These are phyloP conservation scores for Arachis monticola DNA, from an alignment of 331 rosid species.

Conservation along the genomic window DNA sequence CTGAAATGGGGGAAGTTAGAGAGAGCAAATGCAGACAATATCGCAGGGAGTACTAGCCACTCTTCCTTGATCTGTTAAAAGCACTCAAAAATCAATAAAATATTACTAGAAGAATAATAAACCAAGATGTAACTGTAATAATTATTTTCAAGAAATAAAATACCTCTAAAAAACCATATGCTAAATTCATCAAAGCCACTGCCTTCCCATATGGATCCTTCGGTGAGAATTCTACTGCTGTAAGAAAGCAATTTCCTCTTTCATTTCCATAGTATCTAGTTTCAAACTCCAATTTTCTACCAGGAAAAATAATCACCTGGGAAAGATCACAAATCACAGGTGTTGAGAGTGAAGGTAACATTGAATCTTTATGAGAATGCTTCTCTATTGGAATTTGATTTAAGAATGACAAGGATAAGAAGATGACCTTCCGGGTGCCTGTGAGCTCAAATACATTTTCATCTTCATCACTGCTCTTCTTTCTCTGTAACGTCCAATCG, in stretches of 20 bases:
- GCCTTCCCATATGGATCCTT: constrained; percentile 48
- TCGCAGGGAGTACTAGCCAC: constrained; percentile 48
- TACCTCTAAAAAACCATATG: constrained; percentile 46
- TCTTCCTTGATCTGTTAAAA: constrained; percentile 51
- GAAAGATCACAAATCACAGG: background rate
- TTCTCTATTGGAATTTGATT: background rate
- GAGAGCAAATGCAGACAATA: constrained; percentile 46
- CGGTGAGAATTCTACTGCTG: constrained; percentile 46
- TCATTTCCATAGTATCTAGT: constrained; percentile 23
- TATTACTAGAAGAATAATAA: background rate
- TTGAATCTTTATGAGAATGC: background rate
- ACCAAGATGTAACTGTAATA: background rate
- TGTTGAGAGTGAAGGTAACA: constrained; percentile 15
- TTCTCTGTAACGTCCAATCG: constrained; percentile 42
- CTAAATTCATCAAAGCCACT: constrained; percentile 46
- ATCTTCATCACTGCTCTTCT: constrained; percentile 29
- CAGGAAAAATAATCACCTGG: constrained; percentile 47
- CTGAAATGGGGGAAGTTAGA: constrained; percentile 28
- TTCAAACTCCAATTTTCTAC: constrained; percentile 50
- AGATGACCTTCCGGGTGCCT: constrained; percentile 37
- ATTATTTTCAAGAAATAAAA: constrained; percentile 9
- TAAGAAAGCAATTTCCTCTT: constrained; percentile 34
- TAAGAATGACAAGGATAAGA: background rate
- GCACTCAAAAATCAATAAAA: constrained; percentile 1
- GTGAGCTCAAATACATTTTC: constrained; percentile 44